Evolutionary conservation across 1,284 basidiomycete species (phyloP), one percentile per base, ranked within the genome.

Genomic region (Papiliotrema flavescens): DNA sequence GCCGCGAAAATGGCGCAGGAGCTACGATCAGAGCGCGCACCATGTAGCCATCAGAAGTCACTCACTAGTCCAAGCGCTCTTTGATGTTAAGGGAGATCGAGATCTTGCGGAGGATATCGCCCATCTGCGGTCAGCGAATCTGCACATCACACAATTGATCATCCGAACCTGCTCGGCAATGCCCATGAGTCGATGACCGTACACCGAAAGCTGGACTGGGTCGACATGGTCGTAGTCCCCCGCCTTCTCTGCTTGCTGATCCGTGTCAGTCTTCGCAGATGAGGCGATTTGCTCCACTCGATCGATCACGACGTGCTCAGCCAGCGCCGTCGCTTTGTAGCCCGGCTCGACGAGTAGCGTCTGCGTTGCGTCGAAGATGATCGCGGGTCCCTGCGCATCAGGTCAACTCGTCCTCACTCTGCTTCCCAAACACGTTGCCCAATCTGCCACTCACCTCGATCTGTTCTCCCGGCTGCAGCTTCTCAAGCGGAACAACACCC

Each of bases 131-230:
- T 44, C 17, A 42, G 22, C 47, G 13, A 46, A 13, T 19, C 6
- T 8, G 26, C 32, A 13, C 9, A 36, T 41, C 42, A 32, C 28
- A 11, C 42, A 14, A 28, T 13, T 3, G 23, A 28, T n/a, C n/a
- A 34, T 26, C 35, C 9, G 42, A n/a, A 60, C 59, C 13, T 79
- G 76, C 63, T 82, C 77, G 5, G 78, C 78, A 41, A 79, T 75
- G 26, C 73, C 70, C 73, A 79, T 79, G 59, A 79, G 77, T 37
- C 80, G 71, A 62, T 81, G 79, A 32, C 79, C 79, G 62, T 81
- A 81, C 13, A 82, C 73, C 7, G 79, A 80, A 14, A 82, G 74
- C 53, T 81, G 69, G 53, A 82, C 77, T 1, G 80, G 79, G 57
- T 81, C 80, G 22, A 73, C 68, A 51, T 67, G 53, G 32, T 67